Percentiles rank a stretch among this genome's conserved stretches.
Evolutionary conservation across 768 basidiomycete species (phyloP).

Genomic region (Boletellus sp.): DNA sequence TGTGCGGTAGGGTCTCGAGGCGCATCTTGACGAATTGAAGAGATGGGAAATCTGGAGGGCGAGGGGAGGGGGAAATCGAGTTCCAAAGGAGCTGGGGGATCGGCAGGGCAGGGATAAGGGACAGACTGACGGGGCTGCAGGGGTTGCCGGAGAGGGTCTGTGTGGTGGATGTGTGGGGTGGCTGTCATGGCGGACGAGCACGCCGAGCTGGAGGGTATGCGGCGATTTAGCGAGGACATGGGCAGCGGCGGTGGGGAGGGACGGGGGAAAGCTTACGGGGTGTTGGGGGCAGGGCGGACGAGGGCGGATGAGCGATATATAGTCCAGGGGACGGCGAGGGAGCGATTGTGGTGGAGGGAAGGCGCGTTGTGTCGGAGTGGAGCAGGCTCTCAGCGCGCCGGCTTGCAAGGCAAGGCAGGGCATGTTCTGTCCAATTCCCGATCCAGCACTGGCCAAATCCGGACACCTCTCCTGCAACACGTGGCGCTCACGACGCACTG

Average conservation of each 20-base stretch:
- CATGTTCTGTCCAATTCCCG: conserved; percentile 30
- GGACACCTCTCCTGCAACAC: conserved; percentile 28
- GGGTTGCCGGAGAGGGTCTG: conserved; percentile 12
- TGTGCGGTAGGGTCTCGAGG: conserved; percentile 17
- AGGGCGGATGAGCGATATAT: conserved; percentile 3
- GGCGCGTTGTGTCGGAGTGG: conserved; percentile 19
- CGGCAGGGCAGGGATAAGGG: conserved; percentile 11
- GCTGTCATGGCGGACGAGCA: conserved; percentile 19
- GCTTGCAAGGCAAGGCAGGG: conserved; percentile 32
- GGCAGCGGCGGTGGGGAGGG: background rate
- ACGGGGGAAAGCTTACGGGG: conserved; percentile 13
- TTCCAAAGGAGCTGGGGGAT: conserved; percentile 15
- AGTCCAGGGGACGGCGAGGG: background rate
- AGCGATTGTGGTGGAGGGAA: conserved; percentile 9
- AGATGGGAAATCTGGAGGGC: conserved; percentile 34
- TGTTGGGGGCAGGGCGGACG: background rate
- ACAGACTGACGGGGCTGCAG: conserved; percentile 15
- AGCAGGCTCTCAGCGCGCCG: conserved; percentile 26
- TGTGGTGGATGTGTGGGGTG: background rate
- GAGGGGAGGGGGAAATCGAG: conserved; percentile 22
- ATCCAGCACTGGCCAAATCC: conserved; percentile 21
- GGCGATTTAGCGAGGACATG: conserved; percentile 13
- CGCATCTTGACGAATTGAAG: conserved; percentile 35
- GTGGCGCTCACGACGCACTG: conserved; percentile 22
- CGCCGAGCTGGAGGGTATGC: conserved; percentile 6